Percentiles rank a stretch among this genome's conserved stretches.
Conservation (phyloP, 768 basidiomycete genomes). For the Tricholomella constricta region DNA sequence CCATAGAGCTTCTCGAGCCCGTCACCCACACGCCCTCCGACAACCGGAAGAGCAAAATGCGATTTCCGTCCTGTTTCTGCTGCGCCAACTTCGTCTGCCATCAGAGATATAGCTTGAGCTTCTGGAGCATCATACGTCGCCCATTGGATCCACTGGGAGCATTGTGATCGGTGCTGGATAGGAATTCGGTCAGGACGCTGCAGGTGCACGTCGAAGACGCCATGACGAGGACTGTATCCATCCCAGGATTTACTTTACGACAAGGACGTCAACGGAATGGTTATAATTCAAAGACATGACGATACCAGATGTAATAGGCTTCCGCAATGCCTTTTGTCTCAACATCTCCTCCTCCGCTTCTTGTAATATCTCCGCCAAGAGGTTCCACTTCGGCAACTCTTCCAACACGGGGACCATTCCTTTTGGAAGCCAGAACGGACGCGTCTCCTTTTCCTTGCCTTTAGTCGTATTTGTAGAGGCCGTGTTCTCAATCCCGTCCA, state of each 20-base stretch:
- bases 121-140: conserved; percentile 75
- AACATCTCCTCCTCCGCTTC: conserved; percentile 90
- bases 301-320: conserved; percentile 26
- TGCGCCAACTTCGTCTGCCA: conserved; percentile 69
- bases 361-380: conserved; percentile 80
- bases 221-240: conserved; percentile 87
- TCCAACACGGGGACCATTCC: conserved; percentile 87
- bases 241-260: conserved; percentile 52
- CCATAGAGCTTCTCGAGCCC: conserved; percentile 27
- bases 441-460: conserved; percentile 23
- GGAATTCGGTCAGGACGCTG: conserved; percentile 75
- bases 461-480: conserved; percentile 6
- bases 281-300: neutral
- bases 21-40: conserved; percentile 19
- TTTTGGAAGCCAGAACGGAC: conserved; percentile 67
- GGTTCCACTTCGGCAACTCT: conserved; percentile 92
- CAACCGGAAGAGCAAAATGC: conserved; percentile 26
- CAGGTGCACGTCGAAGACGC: conserved; percentile 77
- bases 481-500: conserved; percentile 59
- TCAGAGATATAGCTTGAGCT: conserved; percentile 71
- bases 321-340: conserved; percentile 49
- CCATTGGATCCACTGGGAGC: conserved; percentile 66
- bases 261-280: neutral
- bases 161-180: conserved; percentile 62
- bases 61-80: conserved; percentile 37